Conservation (phyloP, 1,284 basidiomycete genomes). For the Fomitopsis schrenkii region DNA sequence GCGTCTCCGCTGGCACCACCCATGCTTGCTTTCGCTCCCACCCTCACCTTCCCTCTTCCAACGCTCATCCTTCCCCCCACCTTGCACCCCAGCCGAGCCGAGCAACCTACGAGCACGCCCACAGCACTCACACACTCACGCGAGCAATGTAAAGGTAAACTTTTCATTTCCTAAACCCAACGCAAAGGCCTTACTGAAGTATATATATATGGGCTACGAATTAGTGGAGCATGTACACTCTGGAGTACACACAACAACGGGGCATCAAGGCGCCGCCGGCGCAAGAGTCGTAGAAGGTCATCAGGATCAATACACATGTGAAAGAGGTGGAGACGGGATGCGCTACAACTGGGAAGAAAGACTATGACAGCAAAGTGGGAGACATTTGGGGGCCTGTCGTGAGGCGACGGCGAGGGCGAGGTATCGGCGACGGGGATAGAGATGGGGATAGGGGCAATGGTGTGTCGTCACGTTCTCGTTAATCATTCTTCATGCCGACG, state of each 20-base stretch:
- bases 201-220: neutral
- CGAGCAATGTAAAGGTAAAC: neutral
- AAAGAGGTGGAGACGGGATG: neutral
- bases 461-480: neutral
- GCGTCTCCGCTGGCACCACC: neutral
- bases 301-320: neutral
- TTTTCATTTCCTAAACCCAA: neutral
- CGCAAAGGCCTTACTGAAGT: neutral
- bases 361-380: neutral
- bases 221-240: neutral
- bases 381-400: neutral
- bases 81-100: neutral
- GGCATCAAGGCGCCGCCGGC: neutral
- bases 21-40: neutral
- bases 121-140: neutral
- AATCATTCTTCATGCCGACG: conserved; percentile 30
- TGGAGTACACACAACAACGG: neutral
- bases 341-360: neutral
- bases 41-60: neutral
- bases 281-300: conserved; percentile 1
- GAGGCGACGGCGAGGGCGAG: neutral
- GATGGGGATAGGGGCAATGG: neutral
- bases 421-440: neutral
- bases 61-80: neutral
- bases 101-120: neutral